phyloP scores from a whole-genome alignment of 371 early-diverging fungal species.

The Quaeritorhiza haematococci region DNA sequence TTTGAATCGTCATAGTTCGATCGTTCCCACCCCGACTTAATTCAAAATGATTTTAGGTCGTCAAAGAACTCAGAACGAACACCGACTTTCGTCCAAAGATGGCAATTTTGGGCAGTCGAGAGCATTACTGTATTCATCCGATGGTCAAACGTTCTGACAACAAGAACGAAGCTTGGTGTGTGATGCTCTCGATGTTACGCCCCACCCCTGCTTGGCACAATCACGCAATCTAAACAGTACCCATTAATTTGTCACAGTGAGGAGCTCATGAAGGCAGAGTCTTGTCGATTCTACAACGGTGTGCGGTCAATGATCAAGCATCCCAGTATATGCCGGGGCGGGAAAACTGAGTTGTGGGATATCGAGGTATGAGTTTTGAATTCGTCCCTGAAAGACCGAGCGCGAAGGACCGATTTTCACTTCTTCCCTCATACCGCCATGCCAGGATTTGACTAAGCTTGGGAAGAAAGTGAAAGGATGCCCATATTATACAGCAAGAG shows the following conservation, averaged over 20 bases:
- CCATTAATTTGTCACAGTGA: background rate
- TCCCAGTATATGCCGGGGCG: background rate
- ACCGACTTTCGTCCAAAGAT: constrained; percentile 11
- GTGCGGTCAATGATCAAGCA: background rate
- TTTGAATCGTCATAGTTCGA: too few relatives aligned
- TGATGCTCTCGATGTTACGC: background rate
- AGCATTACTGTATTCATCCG: constrained; percentile 24
- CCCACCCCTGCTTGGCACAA: background rate
- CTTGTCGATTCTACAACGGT: constrained; percentile 2
- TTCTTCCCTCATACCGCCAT: too few relatives aligned
- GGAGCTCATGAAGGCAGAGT: background rate
- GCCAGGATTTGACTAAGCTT: constrained; percentile 19
- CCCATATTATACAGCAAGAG: constrained; percentile 45
- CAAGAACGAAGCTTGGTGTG: constrained; percentile 14
- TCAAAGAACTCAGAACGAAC: constrained; percentile 17
- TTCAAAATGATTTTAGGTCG: too few relatives aligned
- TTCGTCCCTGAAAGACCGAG: background rate
- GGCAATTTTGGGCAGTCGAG: constrained; percentile 20
- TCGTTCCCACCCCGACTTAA: too few relatives aligned
- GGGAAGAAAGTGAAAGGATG: constrained; percentile 39
- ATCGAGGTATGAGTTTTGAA: constrained; percentile 32
- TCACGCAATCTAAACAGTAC: background rate
- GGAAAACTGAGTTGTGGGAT: constrained; percentile 34
- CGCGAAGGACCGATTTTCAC: background rate
- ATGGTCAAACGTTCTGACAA: background rate